Evolutionary conservation across 495 filamentous ascomycete genomes (phyloP), one percentile per base, ranked within the genome.

Genomic region (Parachaetomium inaequale): DNA sequence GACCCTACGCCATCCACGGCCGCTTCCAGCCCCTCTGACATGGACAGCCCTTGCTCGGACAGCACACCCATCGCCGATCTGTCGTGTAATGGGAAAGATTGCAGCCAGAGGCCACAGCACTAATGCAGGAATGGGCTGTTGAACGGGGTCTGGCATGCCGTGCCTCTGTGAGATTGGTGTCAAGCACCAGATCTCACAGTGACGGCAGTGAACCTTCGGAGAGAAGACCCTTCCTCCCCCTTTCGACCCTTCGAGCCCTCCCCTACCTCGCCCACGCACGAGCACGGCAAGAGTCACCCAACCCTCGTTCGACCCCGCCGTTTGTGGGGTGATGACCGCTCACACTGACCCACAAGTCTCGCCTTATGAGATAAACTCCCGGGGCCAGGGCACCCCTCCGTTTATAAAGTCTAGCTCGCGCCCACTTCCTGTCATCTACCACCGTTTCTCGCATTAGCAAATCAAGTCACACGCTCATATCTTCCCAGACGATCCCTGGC

Each of bases 41-140:
- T 53, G 66, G 70, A 63, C 69, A 53, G 15, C 55, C 66, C 59
- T 31, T 67, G 67, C 71, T 67, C 69, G 29, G 66, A 71, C 64
- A 58, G 73, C 51, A 61, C 55, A 64, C 63, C 61, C 42, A 46
- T 63, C 65, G 75, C 59, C 71, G 74, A 77, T 76, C 75, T 56
- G 49, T 64, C 58, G 65, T 55, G 58, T 62, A 68, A 68, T 42
- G 63, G 59, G 65, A 63, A 52, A 40, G 25, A 46, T 26, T 67
- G 64, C 58, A 66, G 62, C 43, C 29, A 7, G 19, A n/a, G 32
- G 36, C 32, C 26, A 45, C 21, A 55, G 26, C 52, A 19, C 40
- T 43, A 42, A 14, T 17, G 28, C 49, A 42, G 17, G n/a, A 31
- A 25, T 25, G 8, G 31, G 51, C 10, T 54, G 4, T 4, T 28